These are phyloP conservation scores for Pichia sp. DNA, from an alignment of 1,139 yeast genomes.

Conservation along the genomic window DNA sequence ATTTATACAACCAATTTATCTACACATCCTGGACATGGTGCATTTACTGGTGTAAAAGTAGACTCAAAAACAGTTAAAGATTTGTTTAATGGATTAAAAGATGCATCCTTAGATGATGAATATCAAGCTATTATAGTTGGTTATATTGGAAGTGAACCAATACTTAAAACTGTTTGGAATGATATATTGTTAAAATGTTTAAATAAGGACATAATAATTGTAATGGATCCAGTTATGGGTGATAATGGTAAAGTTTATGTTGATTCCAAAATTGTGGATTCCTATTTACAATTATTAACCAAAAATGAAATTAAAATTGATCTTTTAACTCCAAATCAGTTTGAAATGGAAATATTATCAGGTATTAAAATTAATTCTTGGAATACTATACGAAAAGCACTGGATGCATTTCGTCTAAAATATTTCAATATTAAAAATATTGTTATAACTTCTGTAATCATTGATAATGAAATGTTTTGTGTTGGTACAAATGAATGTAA, in stretches of 20 bases:
- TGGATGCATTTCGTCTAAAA: constrained; percentile 36
- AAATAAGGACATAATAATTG: constrained; percentile 13
- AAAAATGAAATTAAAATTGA: constrained; percentile 34
- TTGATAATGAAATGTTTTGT: constrained; percentile 30
- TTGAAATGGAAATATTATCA: constrained; percentile 56
- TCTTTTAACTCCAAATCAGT: constrained; percentile 66
- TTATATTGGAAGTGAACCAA: constrained; percentile 47
- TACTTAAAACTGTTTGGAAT: constrained; percentile 34
- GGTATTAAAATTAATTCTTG: constrained; percentile 37
- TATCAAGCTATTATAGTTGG: constrained; percentile 54
- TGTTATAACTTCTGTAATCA: constrained; percentile 40
- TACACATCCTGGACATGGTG: constrained; percentile 63
- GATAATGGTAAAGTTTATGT: constrained; percentile 67
- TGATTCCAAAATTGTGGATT: constrained; percentile 46
- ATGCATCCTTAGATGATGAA: constrained; percentile 26
- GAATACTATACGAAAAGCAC: constrained; percentile 35
- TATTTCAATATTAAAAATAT: constrained; percentile 39
- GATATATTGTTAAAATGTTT: constrained; percentile 23
- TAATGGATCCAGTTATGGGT: constrained; percentile 73
- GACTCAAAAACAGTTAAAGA: constrained; percentile 26
- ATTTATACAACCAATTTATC: constrained; percentile 60
- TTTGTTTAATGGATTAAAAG: constrained; percentile 31
- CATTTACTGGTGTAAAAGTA: constrained; percentile 35
- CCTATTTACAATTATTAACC: constrained; percentile 42
- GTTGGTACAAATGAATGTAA: constrained; percentile 27